These are phyloP conservation scores for Lachancea sp. DNA, from an alignment of 805 yeast species.

Conservation along the genomic window DNA sequence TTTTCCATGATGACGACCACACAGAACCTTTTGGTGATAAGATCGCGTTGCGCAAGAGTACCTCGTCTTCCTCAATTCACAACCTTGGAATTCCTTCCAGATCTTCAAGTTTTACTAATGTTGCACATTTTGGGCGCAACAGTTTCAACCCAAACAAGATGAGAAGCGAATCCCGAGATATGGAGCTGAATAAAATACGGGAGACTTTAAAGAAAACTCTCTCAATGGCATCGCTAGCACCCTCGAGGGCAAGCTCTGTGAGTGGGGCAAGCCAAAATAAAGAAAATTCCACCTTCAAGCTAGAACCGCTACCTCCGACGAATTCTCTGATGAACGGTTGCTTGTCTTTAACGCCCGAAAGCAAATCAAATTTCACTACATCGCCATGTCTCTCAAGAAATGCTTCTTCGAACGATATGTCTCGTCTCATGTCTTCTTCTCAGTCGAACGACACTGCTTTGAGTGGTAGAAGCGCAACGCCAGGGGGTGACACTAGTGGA, in stretches of 20 bases:
- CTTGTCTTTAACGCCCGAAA: constrained; percentile 29
- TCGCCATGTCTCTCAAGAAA: constrained; percentile 26
- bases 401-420: constrained; percentile 12
- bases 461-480: constrained; percentile 1
- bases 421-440: neutral
- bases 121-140: neutral
- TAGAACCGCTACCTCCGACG: constrained; percentile 29
- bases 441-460: constrained; percentile 1
- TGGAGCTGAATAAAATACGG: constrained; percentile 16
- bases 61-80: constrained; percentile 22
- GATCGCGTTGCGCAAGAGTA: constrained; percentile 13
- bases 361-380: constrained; percentile 25
- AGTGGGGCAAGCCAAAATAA: neutral
- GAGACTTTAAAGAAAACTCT: constrained; percentile 25
- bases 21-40: constrained; percentile 1
- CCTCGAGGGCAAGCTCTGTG: neutral
- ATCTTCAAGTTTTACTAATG: constrained; percentile 9
- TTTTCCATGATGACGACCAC: constrained; percentile 10
- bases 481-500: neutral
- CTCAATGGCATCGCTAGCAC: constrained; percentile 14
- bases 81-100: constrained; percentile 21
- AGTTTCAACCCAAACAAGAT: neutral
- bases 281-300: constrained; percentile 26
- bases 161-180: constrained; percentile 12
- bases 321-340: constrained; percentile 31